These are phyloP conservation scores for Ophiostoma fasciatum DNA, from an alignment of 2,329 filamentous ascomycete species.

Conservation along the genomic window DNA sequence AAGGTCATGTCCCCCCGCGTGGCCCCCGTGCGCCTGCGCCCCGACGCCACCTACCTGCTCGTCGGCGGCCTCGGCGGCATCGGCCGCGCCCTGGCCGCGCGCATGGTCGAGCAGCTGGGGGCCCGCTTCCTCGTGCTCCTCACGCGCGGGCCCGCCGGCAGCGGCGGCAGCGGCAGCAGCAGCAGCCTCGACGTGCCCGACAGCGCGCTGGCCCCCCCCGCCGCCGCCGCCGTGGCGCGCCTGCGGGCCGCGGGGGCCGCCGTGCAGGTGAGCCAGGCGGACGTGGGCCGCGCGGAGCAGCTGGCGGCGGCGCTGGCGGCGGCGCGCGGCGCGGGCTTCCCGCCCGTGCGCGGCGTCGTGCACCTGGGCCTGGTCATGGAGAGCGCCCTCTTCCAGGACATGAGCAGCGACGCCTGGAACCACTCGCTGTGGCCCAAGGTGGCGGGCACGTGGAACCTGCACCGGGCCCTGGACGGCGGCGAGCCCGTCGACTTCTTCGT, in stretches of 20 bases:
- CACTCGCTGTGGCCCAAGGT: constrained; percentile 18
- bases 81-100: constrained; percentile 14
- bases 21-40: constrained; percentile 1
- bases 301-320: constrained; percentile 5
- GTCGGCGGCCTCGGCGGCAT: constrained; percentile 17
- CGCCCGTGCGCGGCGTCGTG: constrained; percentile 9
- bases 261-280: constrained; percentile 8
- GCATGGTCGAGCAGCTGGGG: constrained; percentile 12
- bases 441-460: constrained; percentile 23
- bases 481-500: constrained; percentile 25
- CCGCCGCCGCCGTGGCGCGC: constrained; percentile 3
- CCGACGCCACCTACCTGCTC: constrained; percentile 14
- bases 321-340: constrained; percentile 5
- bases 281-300: constrained; percentile 8
- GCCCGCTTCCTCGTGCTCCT: constrained; percentile 11
- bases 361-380: constrained; percentile 11
- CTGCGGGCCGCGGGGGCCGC: constrained; percentile 4
- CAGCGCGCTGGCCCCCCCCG: too few species aligned
- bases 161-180: too few species aligned
- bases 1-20: constrained; percentile 7
- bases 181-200: constrained; percentile 2
- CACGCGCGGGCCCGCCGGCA: too few species aligned
- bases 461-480: constrained; percentile 13
- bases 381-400: constrained; percentile 12
- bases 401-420: constrained; percentile 10